These are phyloP conservation scores for Pseudogymnoascus sp. DNA, from an alignment of 2,329 filamentous ascomycete species.

Conservation along the genomic window DNA sequence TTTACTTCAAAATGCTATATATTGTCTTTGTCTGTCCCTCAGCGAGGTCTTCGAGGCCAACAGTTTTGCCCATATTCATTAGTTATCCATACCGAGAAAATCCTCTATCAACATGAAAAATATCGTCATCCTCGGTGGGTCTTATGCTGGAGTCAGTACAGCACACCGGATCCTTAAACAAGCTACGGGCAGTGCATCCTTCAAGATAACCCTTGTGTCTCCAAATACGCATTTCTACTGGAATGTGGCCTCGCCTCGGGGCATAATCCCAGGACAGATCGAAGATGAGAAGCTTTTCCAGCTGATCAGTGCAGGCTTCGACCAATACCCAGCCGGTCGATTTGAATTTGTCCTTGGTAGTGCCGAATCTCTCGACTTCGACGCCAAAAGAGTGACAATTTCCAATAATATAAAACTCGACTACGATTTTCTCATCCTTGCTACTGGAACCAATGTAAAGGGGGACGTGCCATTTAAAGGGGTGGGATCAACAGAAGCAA, in stretches of 20 bases:
- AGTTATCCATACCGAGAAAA: conserved; percentile 5
- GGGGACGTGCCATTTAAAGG: conserved; percentile 44
- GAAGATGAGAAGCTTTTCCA: conserved; percentile 35
- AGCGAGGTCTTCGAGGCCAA: conserved; percentile 8
- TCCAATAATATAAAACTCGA: conserved; percentile 26
- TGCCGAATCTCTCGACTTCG: conserved; percentile 37
- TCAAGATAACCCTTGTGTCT: conserved; percentile 47
- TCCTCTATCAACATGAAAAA: conserved; percentile 21
- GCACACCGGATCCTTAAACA: conserved; percentile 29
- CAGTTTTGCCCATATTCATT: conserved; percentile 9
- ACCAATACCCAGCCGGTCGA: conserved; percentile 36
- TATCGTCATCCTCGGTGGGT: conserved; percentile 28
- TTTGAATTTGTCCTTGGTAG: conserved; percentile 47
- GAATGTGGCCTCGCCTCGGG: conserved; percentile 41
- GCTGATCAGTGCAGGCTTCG: conserved; percentile 37
- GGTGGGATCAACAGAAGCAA: conserved; percentile 33
- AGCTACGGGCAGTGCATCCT: conserved; percentile 26
- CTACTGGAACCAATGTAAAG: conserved; percentile 41
- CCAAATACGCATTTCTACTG: conserved; percentile 44
- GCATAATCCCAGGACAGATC: conserved; percentile 39
- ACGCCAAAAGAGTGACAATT: conserved; percentile 36
- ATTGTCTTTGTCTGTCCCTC: conserved; percentile 10
- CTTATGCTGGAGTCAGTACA: conserved; percentile 24
- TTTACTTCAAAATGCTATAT: conserved; percentile 12
- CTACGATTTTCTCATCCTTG: conserved; percentile 48